Evolutionary conservation across 352 stramenopile species (phyloP), one percentile per base, ranked within the genome.

Genomic region (Phytophthora sp.): DNA sequence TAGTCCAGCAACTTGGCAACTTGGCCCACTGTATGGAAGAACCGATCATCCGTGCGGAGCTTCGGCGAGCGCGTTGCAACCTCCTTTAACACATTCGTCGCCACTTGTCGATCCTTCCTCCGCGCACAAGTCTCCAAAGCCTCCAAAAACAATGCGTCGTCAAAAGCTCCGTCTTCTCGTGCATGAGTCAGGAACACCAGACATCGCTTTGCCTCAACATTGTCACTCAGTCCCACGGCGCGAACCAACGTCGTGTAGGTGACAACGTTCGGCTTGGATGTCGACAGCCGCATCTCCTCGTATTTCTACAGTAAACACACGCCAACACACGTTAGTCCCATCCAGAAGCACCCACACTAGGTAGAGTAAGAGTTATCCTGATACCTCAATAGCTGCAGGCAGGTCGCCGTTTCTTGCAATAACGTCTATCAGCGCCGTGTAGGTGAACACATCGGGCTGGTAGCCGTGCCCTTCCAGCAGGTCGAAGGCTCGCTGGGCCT

Each of bases 361-460:
- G n/a, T n/a, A n/a, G n/a, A n/a, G n/a, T n/a, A n/a, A n/a, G n/a
- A n/a, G n/a, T n/a, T n/a, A n/a, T n/a, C n/a, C n/a, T n/a, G n/a
- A n/a, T 63, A 91, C 82, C 59, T 73, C 27, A 58, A 88, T 84
- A 42, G 83, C 83, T 38, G 63, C 67, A 11, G 29, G 46, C 15
- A 91, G 49, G 35, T 89, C 75, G 21, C 77, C 69, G 29, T 61
- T 80, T 18, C 84, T 72, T 11, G 80, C 82, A 8, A 81, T 79
- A 20, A 91, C 79, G 57, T 93, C 84, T 51, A 93, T 91, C n/a
- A 93, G 71, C 55, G 84, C 84, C 42, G 84, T 93, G 69, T 91
- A 91, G 31, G 84, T 88, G 68, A 93, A 93, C 63, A 93, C 82
- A 50, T 93, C 84, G 0, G 84, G 84, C 51, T 84, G 73, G 55